phyloP scores from a whole-genome alignment of 768 basidiomycete genomes.

The Omphalotus guepiniiformis region DNA sequence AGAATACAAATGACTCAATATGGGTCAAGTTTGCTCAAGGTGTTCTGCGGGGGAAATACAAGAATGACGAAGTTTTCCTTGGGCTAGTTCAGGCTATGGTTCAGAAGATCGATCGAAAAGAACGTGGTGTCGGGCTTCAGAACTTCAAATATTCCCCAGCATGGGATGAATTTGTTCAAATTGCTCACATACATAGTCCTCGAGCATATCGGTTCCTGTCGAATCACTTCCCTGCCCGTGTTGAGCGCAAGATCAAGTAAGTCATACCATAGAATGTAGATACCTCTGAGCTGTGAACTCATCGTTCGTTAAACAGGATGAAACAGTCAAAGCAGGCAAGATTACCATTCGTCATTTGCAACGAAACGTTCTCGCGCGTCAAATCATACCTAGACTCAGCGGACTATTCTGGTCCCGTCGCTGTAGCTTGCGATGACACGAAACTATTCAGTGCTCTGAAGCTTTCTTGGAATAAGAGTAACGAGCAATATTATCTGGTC shows the following conservation, averaged over 20 bases:
- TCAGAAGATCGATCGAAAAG: conserved; percentile 17
- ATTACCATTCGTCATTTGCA: no score
- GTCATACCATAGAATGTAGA: no score
- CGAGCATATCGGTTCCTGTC: conserved; percentile 20
- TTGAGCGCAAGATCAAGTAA: conserved; percentile 17
- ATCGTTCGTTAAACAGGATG: no score
- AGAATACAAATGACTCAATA: background rate
- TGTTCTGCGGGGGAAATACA: conserved; percentile 21
- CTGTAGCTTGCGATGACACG: conserved; percentile 31
- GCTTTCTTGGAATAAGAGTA: conserved; percentile 19
- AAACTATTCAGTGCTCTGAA: conserved; percentile 24
- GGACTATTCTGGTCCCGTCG: conserved; percentile 21
- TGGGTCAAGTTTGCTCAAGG: conserved; percentile 10
- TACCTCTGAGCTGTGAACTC: no score
- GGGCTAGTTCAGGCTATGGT: conserved; percentile 29
- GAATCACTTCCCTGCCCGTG: conserved; percentile 15
- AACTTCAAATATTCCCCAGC: conserved; percentile 31
- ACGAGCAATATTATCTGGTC: conserved; percentile 20
- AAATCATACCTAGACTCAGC: background rate
- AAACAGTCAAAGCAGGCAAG: no score
- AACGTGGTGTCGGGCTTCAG: conserved; percentile 26
- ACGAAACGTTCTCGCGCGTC: no score
- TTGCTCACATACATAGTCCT: conserved; percentile 23
- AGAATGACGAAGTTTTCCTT: conserved; percentile 20
- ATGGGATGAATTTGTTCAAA: conserved; percentile 26